These are phyloP conservation scores for Cytospora piceicola DNA, from an alignment of 2,329 filamentous ascomycete genomes.

Conservation along the genomic window DNA sequence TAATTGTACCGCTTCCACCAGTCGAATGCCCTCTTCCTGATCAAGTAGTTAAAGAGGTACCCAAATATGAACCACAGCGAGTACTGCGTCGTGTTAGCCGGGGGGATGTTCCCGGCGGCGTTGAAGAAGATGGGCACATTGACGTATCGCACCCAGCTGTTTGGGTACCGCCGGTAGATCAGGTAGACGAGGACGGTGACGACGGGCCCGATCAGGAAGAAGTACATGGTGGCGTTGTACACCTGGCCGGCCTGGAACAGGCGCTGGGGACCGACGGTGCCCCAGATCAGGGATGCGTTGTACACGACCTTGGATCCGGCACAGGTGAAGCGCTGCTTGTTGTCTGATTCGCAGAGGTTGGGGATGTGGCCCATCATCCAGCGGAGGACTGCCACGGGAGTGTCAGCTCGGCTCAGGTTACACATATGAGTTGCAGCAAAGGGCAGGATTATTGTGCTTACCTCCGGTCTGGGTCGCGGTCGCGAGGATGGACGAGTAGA, in stretches of 20 bases:
- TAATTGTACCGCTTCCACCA: slow-evolving; percentile 42
- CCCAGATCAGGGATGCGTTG: slow-evolving; percentile 41
- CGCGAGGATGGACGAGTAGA: slow-evolving; percentile 40
- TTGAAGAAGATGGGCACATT: slow-evolving; percentile 43
- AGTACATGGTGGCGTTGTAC: slow-evolving; percentile 40
- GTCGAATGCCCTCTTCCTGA: slow-evolving; percentile 38
- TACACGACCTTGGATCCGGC: slow-evolving; percentile 41
- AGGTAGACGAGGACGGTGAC: slow-evolving; percentile 38
- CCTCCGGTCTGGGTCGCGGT: slow-evolving; percentile 40
- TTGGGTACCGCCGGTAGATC: slow-evolving; percentile 38
- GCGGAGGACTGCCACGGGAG: slow-evolving; percentile 30
- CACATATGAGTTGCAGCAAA: background rate
- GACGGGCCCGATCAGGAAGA: slow-evolving; percentile 41
- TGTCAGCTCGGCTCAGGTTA: background rate
- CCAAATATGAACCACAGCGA: slow-evolving; percentile 41
- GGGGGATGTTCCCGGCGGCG: slow-evolving; percentile 40
- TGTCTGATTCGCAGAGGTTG: slow-evolving; percentile 37
- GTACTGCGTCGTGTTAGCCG: slow-evolving; percentile 39
- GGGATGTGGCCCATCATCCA: slow-evolving; percentile 39
- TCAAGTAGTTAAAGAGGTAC: slow-evolving; percentile 39
- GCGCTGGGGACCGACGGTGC: slow-evolving; percentile 40
- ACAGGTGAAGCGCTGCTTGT: slow-evolving; percentile 41
- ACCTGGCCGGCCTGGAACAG: slow-evolving; percentile 40
- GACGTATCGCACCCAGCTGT: slow-evolving; percentile 39
- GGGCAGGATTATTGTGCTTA: slow-evolving; percentile 21